Conservation (phyloP, 805 yeast species). For the Lachancea kluyveri region DNA sequence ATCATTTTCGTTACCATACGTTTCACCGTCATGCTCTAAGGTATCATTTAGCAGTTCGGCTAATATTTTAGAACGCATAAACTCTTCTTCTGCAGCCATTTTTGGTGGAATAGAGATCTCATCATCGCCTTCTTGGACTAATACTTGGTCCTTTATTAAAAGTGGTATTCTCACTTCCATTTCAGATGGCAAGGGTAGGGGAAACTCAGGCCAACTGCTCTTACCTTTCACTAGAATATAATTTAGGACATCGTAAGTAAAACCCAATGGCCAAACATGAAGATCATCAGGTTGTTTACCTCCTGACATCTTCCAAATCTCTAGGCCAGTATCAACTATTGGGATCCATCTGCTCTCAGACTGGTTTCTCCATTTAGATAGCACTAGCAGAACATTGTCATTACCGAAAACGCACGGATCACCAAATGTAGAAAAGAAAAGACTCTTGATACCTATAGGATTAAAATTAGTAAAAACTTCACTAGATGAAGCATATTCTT, state of each 20-base stretch:
- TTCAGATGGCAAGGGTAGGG: slow-evolving; percentile 79
- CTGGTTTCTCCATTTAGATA: slow-evolving; percentile 73
- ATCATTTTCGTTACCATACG: slow-evolving; percentile 43
- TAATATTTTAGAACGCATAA: slow-evolving; percentile 52
- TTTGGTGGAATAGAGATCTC: slow-evolving; percentile 25
- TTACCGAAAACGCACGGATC: slow-evolving; percentile 88
- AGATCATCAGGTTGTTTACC: slow-evolving; percentile 45
- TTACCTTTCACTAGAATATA: slow-evolving; percentile 72
- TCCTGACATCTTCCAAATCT: slow-evolving; percentile 44
- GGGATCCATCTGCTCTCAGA: slow-evolving; percentile 86
- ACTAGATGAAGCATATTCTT: slow-evolving; percentile 29
- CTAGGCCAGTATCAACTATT: slow-evolving; percentile 47
- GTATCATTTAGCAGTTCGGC: slow-evolving; percentile 60
- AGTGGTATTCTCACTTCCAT: slow-evolving; percentile 67
- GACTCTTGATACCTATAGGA: slow-evolving; percentile 42
- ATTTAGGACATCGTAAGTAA: slow-evolving; percentile 60
- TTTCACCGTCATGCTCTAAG: slow-evolving; percentile 37
- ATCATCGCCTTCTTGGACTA: slow-evolving; percentile 19
- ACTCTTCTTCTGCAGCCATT: slow-evolving; percentile 52
- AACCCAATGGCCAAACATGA: slow-evolving; percentile 84
- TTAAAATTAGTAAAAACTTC: slow-evolving; percentile 19
- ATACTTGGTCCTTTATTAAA: slow-evolving; percentile 27
- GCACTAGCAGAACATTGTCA: slow-evolving; percentile 62
- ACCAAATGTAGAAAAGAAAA: slow-evolving; percentile 83
- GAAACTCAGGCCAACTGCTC: slow-evolving; percentile 66